Evolutionary conservation across 495 filamentous ascomycete genomes (phyloP).

Genomic region (Podospora pseudoanserina): DNA sequence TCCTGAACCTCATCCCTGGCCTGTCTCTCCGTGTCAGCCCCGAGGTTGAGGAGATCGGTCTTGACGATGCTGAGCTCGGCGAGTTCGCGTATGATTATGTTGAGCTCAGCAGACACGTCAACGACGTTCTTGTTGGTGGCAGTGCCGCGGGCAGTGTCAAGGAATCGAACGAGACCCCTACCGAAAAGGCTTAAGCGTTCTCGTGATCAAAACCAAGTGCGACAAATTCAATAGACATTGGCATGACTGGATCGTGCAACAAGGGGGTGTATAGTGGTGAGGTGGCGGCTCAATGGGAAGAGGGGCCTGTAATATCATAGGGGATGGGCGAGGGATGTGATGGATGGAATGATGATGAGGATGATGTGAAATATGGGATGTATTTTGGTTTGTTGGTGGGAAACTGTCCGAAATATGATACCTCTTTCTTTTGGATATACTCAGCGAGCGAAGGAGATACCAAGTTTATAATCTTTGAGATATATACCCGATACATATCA

Average conservation of each 20-base stretch:
- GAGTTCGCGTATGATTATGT: slow-evolving; percentile 99
- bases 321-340: background rate
- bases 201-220: background rate
- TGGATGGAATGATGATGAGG: background rate
- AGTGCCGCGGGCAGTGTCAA: slow-evolving; percentile 31
- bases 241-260: background rate
- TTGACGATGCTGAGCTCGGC: slow-evolving; percentile 94
- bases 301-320: background rate
- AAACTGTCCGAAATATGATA: too few relatives aligned
- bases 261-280: too few relatives aligned
- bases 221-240: background rate
- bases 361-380: background rate
- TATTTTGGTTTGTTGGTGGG: too few relatives aligned
- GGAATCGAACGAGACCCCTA: background rate
- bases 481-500: too few relatives aligned
- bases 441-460: too few relatives aligned
- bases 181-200: background rate
- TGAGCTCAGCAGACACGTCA: slow-evolving; percentile 79
- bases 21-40: slow-evolving; percentile 76
- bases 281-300: background rate
- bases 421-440: too few relatives aligned
- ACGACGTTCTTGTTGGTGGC: slow-evolving; percentile 19
- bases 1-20: slow-evolving; percentile 86
- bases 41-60: slow-evolving; percentile 86
- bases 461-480: too few relatives aligned